phyloP scores from a whole-genome alignment of 2,329 filamentous ascomycete species.

The Diaporthe batatas region DNA sequence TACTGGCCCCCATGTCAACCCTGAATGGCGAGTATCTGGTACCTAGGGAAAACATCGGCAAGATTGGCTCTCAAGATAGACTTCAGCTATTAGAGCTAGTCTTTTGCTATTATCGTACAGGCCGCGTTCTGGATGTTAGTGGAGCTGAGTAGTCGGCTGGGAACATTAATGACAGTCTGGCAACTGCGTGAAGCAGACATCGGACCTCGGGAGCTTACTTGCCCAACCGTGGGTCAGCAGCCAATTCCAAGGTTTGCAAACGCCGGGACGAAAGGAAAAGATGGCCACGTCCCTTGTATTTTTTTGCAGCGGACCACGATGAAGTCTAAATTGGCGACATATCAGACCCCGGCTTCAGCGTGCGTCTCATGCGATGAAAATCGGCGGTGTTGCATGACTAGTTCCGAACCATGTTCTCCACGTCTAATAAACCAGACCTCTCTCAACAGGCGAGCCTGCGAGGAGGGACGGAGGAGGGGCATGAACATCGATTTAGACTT shows the following conservation, averaged over 20 bases:
- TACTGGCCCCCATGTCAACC: no score
- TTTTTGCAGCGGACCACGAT: not conserved
- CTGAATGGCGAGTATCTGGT: not conserved
- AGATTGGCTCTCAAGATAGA: not conserved
- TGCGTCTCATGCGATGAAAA: not conserved
- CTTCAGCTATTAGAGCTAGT: slow-evolving; percentile 1
- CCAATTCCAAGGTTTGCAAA: no score
- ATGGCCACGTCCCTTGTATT: not conserved
- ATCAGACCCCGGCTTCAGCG: not conserved
- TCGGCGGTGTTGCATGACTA: slow-evolving; percentile 6
- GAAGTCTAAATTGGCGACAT: not conserved
- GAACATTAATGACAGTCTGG: not conserved
- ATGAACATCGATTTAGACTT: slow-evolving; percentile 27
- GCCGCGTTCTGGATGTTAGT: not conserved
- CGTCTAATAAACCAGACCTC: not conserved
- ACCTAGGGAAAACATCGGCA: not conserved
- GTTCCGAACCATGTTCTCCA: slow-evolving; percentile 8
- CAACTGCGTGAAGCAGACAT: not conserved
- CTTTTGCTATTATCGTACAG: not conserved
- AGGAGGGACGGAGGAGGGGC: not conserved
- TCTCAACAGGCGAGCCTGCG: not conserved
- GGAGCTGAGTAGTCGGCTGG: not conserved
- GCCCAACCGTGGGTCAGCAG: no score
- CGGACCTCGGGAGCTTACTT: no score
- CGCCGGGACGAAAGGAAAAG: not conserved